Evolutionary conservation across 2,329 filamentous ascomycete species (phyloP).

Genomic region (Lachnellula cervina): DNA sequence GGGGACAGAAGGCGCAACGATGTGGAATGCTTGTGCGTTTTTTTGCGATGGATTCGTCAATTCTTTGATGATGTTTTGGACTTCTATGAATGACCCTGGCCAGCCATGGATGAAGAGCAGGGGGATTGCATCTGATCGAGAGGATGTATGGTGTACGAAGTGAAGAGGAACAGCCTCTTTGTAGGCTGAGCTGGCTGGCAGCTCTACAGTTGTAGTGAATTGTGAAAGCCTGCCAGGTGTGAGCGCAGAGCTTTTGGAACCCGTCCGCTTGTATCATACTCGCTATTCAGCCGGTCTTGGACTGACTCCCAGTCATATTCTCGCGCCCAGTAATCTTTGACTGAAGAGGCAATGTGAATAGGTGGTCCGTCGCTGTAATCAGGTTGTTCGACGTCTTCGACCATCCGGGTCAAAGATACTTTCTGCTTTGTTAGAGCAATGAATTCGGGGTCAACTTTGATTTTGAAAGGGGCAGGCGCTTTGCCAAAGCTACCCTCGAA

Average conservation of each 20-base stretch:
- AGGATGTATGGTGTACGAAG: constrained; percentile 30
- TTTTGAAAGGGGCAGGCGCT: constrained; percentile 1
- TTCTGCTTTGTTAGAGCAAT: constrained; percentile 3
- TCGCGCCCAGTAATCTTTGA: constrained; percentile 25
- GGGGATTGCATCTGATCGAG: constrained; percentile 33
- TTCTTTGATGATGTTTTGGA: constrained; percentile 29
- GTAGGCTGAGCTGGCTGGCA: not conserved
- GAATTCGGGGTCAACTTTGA: constrained; percentile 8
- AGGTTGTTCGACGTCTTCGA: constrained; percentile 2
- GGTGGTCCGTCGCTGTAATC: constrained; percentile 9
- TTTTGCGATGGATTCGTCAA: constrained; percentile 26
- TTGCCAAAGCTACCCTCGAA: constrained; percentile 1
- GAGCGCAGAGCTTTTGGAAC: not conserved
- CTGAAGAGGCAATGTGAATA: not conserved
- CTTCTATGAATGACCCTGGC: constrained; percentile 40
- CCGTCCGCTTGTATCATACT: not conserved
- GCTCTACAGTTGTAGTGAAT: not conserved
- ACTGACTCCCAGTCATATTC: constrained; percentile 27
- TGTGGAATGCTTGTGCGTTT: constrained; percentile 37
- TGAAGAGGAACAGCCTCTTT: constrained; percentile 18
- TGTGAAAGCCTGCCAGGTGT: not conserved
- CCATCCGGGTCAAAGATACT: constrained; percentile 3
- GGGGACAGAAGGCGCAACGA: constrained; percentile 42
- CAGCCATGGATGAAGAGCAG: constrained; percentile 40
- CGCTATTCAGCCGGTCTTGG: constrained; percentile 24